phyloP scores from a whole-genome alignment of 1,284 basidiomycete species.

The Fomitiporia mediterranea region DNA sequence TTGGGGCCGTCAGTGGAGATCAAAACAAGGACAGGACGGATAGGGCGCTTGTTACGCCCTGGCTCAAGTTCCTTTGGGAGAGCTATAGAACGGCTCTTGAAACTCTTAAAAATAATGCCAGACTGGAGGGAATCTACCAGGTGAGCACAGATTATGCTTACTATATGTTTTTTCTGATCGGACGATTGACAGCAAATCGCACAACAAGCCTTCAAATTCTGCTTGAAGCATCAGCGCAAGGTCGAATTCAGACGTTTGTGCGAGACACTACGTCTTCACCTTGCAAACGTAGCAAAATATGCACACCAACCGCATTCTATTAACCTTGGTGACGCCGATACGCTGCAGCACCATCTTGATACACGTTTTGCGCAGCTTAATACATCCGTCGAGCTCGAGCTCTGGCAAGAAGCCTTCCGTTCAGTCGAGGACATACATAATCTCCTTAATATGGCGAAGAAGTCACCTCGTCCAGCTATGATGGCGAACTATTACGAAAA shows the following conservation, averaged over 20 bases:
- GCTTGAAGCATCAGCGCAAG: conserved; percentile 90
- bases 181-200: conserved; percentile 74
- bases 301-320: conserved; percentile 95
- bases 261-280: conserved; percentile 93
- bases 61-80: conserved; percentile 99
- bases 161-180: not conserved
- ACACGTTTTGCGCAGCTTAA: conserved; percentile 98
- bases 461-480: conserved; percentile 83
- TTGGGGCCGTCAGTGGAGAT: conserved; percentile 86
- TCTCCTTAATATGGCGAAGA: conserved; percentile 89
- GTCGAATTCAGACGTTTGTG: conserved; percentile 97
- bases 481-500: conserved; percentile 99
- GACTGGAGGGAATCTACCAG: conserved; percentile 94
- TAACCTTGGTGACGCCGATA: conserved; percentile 96
- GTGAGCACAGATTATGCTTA: conserved; percentile 37
- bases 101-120: conserved; percentile 95
- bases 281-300: conserved; percentile 95
- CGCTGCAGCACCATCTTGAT: conserved; percentile 94
- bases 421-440: conserved; percentile 99
- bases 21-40: conserved; percentile 96
- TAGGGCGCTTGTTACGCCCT: conserved; percentile 92
- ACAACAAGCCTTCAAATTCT: conserved; percentile 97
- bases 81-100: conserved; percentile 96
- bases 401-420: conserved; percentile 99
- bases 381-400: conserved; percentile 96